Conservation (phyloP, 306 rosid genomes). For the Quercus cerris region DNA sequence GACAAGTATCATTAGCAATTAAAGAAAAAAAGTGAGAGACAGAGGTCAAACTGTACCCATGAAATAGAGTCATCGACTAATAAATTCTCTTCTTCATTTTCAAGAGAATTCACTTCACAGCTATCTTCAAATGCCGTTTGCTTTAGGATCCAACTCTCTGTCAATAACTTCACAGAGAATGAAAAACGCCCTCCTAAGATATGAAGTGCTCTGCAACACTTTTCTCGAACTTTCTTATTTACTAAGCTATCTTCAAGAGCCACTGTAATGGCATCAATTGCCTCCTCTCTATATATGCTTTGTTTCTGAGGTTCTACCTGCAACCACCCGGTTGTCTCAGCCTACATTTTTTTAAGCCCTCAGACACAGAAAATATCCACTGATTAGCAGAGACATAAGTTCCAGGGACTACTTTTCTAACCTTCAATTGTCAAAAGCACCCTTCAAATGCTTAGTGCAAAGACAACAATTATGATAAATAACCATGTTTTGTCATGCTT, state of each 20-base stretch:
- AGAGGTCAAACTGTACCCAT: constrained; percentile 34
- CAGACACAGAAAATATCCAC: no score
- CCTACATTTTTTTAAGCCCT: neutral
- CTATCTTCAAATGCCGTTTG: constrained; percentile 28
- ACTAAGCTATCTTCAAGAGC: constrained; percentile 67
- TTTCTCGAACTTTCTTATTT: constrained; percentile 38
- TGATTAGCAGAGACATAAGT: neutral
- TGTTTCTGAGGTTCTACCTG: constrained; percentile 53
- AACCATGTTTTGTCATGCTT: neutral
- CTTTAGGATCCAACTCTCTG: constrained; percentile 37
- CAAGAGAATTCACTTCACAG: constrained; percentile 22
- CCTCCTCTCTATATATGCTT: constrained; percentile 51
- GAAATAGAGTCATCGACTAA: constrained; percentile 22
- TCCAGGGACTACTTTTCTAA: neutral
- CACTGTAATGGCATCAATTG: constrained; percentile 54
- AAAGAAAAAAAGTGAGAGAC: neutral
- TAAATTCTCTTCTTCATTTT: constrained; percentile 31
- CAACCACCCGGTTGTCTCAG: constrained; percentile 15
- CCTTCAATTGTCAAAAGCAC: neutral
- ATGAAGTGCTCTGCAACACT: constrained; percentile 61
- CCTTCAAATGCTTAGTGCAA: neutral
- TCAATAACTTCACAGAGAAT: constrained; percentile 37
- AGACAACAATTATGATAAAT: neutral
- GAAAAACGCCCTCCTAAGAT: constrained; percentile 65
- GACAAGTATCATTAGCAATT: neutral